phyloP scores from a whole-genome alignment of 768 basidiomycete genomes.

The Rhodocollybia butyracea region DNA sequence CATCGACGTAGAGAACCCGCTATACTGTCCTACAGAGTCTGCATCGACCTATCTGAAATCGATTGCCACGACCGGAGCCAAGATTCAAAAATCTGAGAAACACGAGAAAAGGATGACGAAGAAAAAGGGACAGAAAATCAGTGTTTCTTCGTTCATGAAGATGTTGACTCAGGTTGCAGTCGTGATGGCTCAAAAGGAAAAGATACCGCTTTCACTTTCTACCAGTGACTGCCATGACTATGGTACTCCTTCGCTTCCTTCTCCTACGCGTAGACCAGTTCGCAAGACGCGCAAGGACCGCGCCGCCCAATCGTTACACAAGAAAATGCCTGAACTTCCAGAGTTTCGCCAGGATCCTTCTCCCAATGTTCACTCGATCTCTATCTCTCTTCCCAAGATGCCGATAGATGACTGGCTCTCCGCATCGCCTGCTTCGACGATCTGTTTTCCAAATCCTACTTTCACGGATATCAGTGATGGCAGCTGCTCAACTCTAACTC shows the following conservation, averaged over 20 bases:
- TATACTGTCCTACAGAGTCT: slow-evolving; percentile 52
- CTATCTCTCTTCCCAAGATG: neutral
- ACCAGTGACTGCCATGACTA: slow-evolving; percentile 5
- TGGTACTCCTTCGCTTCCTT: slow-evolving; percentile 9
- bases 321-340: neutral
- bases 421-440: neutral
- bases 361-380: neutral
- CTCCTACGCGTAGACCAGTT: neutral
- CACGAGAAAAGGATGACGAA: neutral
- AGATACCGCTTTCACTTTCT: neutral
- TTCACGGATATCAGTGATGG: neutral
- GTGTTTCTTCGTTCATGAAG: slow-evolving; percentile 3
- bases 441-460: slow-evolving; percentile 1
- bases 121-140: neutral
- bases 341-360: neutral
- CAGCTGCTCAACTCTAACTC: neutral
- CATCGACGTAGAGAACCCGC: slow-evolving; percentile 52
- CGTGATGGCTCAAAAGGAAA: neutral
- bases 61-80: slow-evolving; percentile 29
- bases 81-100: slow-evolving; percentile 2
- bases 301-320: neutral
- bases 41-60: slow-evolving; percentile 43
- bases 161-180: neutral
- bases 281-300: slow-evolving; percentile 4
- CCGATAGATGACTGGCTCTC: neutral